These are phyloP conservation scores for Radiomyces spectabilis DNA, from an alignment of 192 early-diverging fungal genomes.

Conservation along the genomic window DNA sequence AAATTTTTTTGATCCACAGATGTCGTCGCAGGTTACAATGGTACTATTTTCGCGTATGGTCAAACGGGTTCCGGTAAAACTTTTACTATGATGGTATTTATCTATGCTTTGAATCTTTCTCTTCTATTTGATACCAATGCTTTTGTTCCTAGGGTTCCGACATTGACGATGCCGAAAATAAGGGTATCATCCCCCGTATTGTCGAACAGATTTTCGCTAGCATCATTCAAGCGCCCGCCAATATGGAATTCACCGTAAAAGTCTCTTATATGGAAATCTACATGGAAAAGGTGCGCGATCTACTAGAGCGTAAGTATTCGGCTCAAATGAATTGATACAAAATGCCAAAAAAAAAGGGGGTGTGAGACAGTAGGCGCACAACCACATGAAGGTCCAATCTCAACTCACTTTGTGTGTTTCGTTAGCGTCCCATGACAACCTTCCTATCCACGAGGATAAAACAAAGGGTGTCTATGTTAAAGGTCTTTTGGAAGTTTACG, in stretches of 20 bases:
- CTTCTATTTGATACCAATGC: background rate
- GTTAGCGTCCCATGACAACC: conserved; percentile 72
- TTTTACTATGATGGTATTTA: conserved; percentile 79
- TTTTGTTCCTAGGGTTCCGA: conserved; percentile 64
- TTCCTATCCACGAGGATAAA: conserved; percentile 98
- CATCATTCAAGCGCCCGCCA: conserved; percentile 83
- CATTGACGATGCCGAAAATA: conserved; percentile 81
- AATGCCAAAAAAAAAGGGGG: no score
- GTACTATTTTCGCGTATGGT: conserved; percentile 98
- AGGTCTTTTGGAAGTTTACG: conserved; percentile 94
- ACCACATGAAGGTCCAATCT: no score
- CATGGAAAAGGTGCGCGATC: conserved; percentile 97
- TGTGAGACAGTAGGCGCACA: no score
- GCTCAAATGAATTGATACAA: no score
- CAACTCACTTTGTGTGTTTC: no score
- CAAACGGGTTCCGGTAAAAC: conserved; percentile 98
- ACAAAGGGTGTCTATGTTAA: conserved; percentile 95
- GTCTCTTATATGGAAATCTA: conserved; percentile 99
- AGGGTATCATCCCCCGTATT: conserved; percentile 95
- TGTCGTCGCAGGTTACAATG: conserved; percentile 79
- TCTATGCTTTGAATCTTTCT: background rate
- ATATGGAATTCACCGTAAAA: conserved; percentile 96
- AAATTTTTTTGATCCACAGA: background rate
- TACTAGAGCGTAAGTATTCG: conserved; percentile 87
- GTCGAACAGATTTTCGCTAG: conserved; percentile 92